These are phyloP conservation scores for Cyamopsis tetragonoloba DNA, from an alignment of 306 rosid genomes.

Conservation along the genomic window DNA sequence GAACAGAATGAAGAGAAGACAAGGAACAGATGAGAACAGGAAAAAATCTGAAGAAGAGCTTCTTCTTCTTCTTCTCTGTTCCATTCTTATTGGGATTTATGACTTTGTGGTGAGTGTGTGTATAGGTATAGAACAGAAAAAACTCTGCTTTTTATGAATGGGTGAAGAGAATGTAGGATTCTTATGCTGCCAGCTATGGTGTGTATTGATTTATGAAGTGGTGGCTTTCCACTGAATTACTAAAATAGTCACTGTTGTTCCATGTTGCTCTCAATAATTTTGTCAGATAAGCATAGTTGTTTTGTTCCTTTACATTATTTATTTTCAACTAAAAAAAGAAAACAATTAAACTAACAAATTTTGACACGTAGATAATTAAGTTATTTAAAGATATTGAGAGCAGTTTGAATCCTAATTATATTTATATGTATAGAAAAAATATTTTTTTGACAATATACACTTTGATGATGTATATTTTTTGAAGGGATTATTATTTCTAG, in stretches of 20 bases:
- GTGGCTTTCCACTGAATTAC: slow-evolving; percentile 31
- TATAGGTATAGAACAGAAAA: background rate
- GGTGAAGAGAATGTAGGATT: slow-evolving; percentile 26
- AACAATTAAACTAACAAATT: too few relatives aligned
- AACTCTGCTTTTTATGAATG: slow-evolving; percentile 11
- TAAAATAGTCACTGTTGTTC: slow-evolving; percentile 19
- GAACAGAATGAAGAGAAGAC: slow-evolving; percentile 8
- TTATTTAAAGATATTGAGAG: too few relatives aligned
- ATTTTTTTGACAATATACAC: background rate
- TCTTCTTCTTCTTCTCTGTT: slow-evolving; percentile 18
- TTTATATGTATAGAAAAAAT: too few relatives aligned
- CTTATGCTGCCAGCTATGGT: slow-evolving; percentile 36
- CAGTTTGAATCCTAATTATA: too few relatives aligned
- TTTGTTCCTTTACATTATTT: background rate
- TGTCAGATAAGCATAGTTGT: background rate
- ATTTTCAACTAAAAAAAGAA: background rate
- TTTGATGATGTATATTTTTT: too few relatives aligned
- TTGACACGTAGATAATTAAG: too few relatives aligned
- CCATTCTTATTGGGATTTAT: slow-evolving; percentile 33
- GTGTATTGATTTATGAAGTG: slow-evolving; percentile 12
- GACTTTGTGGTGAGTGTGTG: slow-evolving; percentile 21
- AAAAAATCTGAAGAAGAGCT: background rate
- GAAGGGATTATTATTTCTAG: too few relatives aligned
- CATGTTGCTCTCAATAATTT: slow-evolving; percentile 19
- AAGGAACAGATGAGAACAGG: slow-evolving; percentile 13